A percentile compares a stretch with the other conserved stretches of the same genome.
Evolutionary conservation across 2,329 filamentous ascomycete species (phyloP).

Genomic region (Pyricularia sp.): DNA sequence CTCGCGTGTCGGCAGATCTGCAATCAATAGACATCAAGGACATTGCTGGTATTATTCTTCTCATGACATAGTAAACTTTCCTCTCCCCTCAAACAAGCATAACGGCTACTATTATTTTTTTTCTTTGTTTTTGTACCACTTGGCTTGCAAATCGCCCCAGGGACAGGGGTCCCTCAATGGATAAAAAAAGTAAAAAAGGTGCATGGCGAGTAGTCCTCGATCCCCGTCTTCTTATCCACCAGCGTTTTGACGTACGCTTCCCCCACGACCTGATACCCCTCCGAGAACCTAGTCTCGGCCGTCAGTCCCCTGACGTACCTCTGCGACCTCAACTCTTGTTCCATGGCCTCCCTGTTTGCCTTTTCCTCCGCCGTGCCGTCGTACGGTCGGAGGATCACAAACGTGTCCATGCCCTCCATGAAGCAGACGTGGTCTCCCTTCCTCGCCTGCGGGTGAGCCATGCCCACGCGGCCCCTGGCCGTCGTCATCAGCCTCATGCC

Average conservation of each 20-base stretch:
- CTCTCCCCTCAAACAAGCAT: background rate
- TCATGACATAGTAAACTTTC: too few species aligned
- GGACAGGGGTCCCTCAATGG: constrained; percentile 3
- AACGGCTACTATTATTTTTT: too few species aligned
- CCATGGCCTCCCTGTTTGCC: background rate
- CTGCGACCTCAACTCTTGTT: background rate
- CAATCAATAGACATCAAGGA: too few species aligned
- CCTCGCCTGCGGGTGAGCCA: constrained; percentile 1
- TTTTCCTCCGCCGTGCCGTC: background rate
- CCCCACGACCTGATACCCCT: background rate
- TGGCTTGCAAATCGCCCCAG: too few species aligned
- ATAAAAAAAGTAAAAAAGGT: constrained; percentile 15
- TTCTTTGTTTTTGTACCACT: too few species aligned
- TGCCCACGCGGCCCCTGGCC: background rate
- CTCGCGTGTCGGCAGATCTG: too few species aligned
- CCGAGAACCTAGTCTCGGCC: background rate
- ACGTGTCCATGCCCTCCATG: constrained; percentile 1
- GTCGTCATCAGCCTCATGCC: constrained; percentile 3
- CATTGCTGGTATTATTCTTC: too few species aligned
- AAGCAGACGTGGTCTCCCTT: constrained; percentile 1
- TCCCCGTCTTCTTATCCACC: background rate
- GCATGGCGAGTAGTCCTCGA: constrained; percentile 12
- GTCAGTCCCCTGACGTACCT: background rate
- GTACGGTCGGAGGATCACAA: background rate
- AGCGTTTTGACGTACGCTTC: background rate